Conservation (phyloP, 2,329 filamentous ascomycete species). For the Colletotrichum filicis region DNA sequence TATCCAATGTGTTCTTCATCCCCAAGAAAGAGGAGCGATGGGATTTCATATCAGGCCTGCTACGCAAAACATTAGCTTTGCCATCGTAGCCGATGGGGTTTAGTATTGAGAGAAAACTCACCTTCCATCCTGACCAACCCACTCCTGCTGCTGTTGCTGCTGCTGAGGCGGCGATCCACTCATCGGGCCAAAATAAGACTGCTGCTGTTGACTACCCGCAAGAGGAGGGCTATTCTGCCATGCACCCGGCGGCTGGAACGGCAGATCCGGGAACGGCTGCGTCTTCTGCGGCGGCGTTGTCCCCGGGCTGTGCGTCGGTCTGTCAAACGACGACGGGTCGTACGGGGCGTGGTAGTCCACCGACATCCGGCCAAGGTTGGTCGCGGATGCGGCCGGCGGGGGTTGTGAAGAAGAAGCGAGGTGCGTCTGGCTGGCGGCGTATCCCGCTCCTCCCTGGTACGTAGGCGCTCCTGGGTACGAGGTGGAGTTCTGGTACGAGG, state of each 20-base stretch:
- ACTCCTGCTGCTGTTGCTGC: constrained; percentile 27
- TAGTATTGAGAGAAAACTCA: background rate
- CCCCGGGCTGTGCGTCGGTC: constrained; percentile 9
- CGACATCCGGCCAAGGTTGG: background rate
- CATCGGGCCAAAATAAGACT: background rate
- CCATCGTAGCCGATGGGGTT: no score
- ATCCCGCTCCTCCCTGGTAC: constrained; percentile 13
- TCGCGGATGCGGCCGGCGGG: background rate
- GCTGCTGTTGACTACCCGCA: constrained; percentile 3
- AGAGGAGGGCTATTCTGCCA: constrained; percentile 29
- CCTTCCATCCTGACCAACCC: constrained; percentile 15
- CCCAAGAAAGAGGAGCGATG: constrained; percentile 31
- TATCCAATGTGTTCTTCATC: constrained; percentile 34
- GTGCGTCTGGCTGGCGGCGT: background rate
- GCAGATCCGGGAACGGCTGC: constrained; percentile 30
- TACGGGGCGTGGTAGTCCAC: constrained; percentile 17
- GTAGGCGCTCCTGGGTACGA: constrained; percentile 24
- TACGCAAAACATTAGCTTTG: background rate
- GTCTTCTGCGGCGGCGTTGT: constrained; percentile 22
- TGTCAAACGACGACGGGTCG: constrained; percentile 13
- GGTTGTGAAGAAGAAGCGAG: background rate
- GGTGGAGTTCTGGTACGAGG: constrained; percentile 17
- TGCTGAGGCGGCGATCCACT: constrained; percentile 10
- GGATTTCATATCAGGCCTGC: constrained; percentile 28
- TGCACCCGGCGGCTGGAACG: constrained; percentile 13